Percentiles rank a stretch among this genome's conserved stretches.
Evolutionary conservation across 2,329 filamentous ascomycete genomes (phyloP).

Genomic region (Ophiognomonia clavigignenti-juglandacearum): DNA sequence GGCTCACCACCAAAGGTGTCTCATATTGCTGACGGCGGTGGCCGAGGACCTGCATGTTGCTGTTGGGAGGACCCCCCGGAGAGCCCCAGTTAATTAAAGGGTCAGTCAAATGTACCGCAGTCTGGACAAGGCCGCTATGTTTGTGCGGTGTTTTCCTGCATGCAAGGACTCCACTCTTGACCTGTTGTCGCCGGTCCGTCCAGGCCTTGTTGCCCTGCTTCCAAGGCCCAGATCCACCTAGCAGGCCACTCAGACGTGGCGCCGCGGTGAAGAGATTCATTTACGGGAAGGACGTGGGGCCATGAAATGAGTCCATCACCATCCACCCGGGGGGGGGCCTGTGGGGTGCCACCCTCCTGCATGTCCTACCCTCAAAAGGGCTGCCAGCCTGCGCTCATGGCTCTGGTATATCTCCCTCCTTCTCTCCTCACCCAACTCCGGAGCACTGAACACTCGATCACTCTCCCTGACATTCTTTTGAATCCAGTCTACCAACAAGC

Average conservation of each 20-base stretch:
- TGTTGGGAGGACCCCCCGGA: too few species aligned
- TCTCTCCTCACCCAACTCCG: slow-evolving; percentile 13
- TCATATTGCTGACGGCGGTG: too few species aligned
- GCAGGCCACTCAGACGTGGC: slow-evolving; percentile 9
- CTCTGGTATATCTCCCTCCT: slow-evolving; percentile 13
- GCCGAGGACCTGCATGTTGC: too few species aligned
- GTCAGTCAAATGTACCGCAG: slow-evolving; percentile 10
- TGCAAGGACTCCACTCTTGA: too few species aligned
- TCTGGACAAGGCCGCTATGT: slow-evolving; percentile 9
- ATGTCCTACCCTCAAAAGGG: slow-evolving; percentile 14
- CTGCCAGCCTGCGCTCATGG: slow-evolving; percentile 11
- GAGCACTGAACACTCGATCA: slow-evolving; percentile 14
- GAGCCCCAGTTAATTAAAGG: slow-evolving; percentile 14
- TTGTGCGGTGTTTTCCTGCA: too few species aligned
- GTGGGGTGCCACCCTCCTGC: slow-evolving; percentile 13
- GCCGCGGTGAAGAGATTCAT: slow-evolving; percentile 12
- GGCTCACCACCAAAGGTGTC: slow-evolving; percentile 6
- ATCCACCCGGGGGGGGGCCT: background rate
- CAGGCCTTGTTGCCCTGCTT: too few species aligned
- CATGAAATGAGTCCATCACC: slow-evolving; percentile 14
- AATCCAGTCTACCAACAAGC: slow-evolving; percentile 15
- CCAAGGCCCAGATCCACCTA: background rate
- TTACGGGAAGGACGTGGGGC: slow-evolving; percentile 14
- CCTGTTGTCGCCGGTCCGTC: background rate
- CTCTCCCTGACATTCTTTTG: slow-evolving; percentile 17